phyloP scores from a whole-genome alignment of 139 green algal species.

The Chlorella sp. region DNA sequence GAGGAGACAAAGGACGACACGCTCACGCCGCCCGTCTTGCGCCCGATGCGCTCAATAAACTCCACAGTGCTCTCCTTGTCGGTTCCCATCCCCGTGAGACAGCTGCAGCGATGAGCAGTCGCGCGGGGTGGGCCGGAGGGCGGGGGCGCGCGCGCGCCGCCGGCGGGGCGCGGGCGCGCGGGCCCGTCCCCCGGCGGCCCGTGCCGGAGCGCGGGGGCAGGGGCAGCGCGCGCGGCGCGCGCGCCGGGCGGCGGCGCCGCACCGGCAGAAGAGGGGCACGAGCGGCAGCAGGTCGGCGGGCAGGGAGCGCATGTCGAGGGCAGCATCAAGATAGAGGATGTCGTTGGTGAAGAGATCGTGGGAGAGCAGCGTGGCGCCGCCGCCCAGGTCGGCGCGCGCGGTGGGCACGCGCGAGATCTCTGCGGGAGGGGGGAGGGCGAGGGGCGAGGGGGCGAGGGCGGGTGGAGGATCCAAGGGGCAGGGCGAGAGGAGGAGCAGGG shows the following conservation, averaged over 20 bases:
- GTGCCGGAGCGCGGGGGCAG: no score
- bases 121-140: not conserved
- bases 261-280: conserved; percentile 96
- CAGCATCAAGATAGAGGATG: conserved; percentile 94
- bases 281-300: conserved; percentile 89
- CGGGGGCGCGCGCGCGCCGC: not conserved
- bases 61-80: conserved; percentile 88
- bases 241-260: no score
- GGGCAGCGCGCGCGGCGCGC: no score
- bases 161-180: no score
- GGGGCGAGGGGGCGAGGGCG: not conserved
- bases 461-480: not conserved
- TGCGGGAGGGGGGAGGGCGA: conserved; percentile 1
- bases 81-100: conserved; percentile 89
- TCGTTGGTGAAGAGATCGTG: conserved; percentile 99
- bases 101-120: conserved; percentile 57
- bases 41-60: conserved; percentile 95
- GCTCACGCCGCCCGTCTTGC: conserved; percentile 94
- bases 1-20: conserved; percentile 86
- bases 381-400: not conserved
- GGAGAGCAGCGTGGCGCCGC: conserved; percentile 77
- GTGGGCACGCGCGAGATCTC: conserved; percentile 80
- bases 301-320: conserved; percentile 68
- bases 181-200: no score
- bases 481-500: not conserved